Evolutionary conservation across 2,329 filamentous ascomycete species (phyloP), one percentile per base, ranked within the genome.

Genomic region (Exophiala sp.): DNA sequence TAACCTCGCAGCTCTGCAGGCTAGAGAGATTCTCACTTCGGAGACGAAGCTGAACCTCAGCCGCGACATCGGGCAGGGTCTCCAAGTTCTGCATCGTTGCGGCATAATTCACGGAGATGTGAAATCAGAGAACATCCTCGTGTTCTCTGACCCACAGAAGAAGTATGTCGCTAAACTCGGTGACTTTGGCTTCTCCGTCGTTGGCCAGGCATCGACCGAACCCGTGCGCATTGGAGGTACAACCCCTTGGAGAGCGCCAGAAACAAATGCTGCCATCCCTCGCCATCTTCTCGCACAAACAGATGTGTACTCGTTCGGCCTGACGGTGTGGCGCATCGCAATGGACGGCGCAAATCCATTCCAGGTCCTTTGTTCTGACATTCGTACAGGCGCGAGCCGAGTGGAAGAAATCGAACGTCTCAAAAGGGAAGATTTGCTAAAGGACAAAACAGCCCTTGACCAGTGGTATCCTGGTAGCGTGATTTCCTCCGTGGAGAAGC

Each of bases 81-180:
- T 65, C 4, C 55, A 63, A 39, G 56, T 55, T 10, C 52, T 65
- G 2, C 62, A 65, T 50, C 55, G 57, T 18, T 64, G 61, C 45
- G 61, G 60, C 22, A 63, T 65, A 32, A 53, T 63, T 2, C 63
- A 65, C 50, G 63, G 63, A 2, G 63, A 65, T 40, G 48, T 65
- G 27, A 65, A 65, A 48, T 51, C 58, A 18, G 63, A 64, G 43
- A 65, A 65, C 27, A 52, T 63, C 11, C 54, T 65, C 34, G 49
- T 65, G 2, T 64, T 61, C 21, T 24, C 45, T 14, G 43, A 58
- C 42, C 47, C 55, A 11, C 43, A 51, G 8, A 50, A 47, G 8
- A 49, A 56, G 46, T 57, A 52, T 37, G 35, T 61, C 35, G 58
- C 60, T 3, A 63, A 63, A 40, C 30, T 63, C 13, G 57, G 59